Percentiles rank a stretch among this genome's conserved stretches.
Conservation (phyloP, 75 land plant genomes). For the Picea glauca region DNA sequence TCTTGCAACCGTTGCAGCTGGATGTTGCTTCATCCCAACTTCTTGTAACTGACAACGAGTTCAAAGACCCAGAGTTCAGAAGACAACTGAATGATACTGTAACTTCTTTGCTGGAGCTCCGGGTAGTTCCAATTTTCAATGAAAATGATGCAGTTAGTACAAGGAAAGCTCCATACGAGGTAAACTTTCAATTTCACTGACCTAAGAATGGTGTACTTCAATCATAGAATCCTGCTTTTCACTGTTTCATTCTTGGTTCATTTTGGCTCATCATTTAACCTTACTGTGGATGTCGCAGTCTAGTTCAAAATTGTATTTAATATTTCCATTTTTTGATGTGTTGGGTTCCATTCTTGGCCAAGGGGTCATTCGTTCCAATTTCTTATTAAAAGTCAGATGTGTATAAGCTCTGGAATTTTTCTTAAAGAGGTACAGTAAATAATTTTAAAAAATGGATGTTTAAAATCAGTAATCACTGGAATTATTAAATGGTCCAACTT, state of each 20-base stretch:
- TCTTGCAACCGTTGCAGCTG: conserved; percentile 56
- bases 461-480: too few relatives aligned
- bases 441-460: too few relatives aligned
- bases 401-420: too few relatives aligned
- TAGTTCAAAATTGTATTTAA: background rate
- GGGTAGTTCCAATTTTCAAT: conserved; percentile 91
- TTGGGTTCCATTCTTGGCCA: too few relatives aligned
- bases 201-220: background rate
- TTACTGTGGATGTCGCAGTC: background rate
- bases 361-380: too few relatives aligned
- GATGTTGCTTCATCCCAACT: conserved; percentile 97
- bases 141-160: conserved; percentile 98
- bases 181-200: conserved; percentile 5
- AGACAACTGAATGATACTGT: conserved; percentile 81
- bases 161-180: conserved; percentile 88
- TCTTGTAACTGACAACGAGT: conserved; percentile 93
- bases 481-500: too few relatives aligned
- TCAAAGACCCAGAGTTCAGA: conserved; percentile 70
- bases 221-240: background rate
- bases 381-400: too few relatives aligned
- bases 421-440: too few relatives aligned
- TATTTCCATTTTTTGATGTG: background rate
- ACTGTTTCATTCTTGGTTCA: too few relatives aligned
- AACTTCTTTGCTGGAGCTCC: conserved; percentile 50
- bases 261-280: background rate